Conservation (phyloP, 2,329 filamentous ascomycete species). For the Alternaria sp. region DNA sequence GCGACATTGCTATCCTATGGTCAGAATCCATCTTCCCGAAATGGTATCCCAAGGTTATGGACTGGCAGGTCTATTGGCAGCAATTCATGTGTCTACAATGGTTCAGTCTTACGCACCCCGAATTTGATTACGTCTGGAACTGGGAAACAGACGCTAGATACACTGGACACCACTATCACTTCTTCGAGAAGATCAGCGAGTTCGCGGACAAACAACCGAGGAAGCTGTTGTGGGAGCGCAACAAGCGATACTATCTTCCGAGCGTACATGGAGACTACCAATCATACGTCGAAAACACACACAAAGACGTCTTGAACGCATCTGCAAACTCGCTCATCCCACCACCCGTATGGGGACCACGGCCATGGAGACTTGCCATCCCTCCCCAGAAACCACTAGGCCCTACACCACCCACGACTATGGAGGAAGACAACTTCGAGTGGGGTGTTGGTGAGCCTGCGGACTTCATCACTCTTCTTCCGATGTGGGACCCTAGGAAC, state of each 20-base stretch:
- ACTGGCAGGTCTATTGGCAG: conserved; percentile 58
- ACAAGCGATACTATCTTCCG: conserved; percentile 63
- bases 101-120: conserved; percentile 75
- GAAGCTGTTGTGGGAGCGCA: conserved; percentile 65
- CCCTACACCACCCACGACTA: conserved; percentile 71
- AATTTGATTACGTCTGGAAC: conserved; percentile 83
- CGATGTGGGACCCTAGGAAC: conserved; percentile 86
- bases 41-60: conserved; percentile 57
- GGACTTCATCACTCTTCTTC: conserved; percentile 89
- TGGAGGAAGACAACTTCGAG: conserved; percentile 78
- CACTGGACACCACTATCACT: conserved; percentile 81
- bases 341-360: conserved; percentile 82
- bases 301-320: conserved; percentile 50
- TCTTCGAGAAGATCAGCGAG: conserved; percentile 68
- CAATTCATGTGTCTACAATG: conserved; percentile 78
- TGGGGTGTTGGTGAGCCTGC: conserved; percentile 93
- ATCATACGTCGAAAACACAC: conserved; percentile 52
- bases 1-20: conserved; percentile 75
- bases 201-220: conserved; percentile 62
- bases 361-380: conserved; percentile 62
- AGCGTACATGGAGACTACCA: conserved; percentile 58
- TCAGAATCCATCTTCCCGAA: conserved; percentile 63
- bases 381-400: conserved; percentile 79
- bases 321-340: conserved; percentile 49
- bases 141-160: conserved; percentile 85